Base-by-base conservation (phyloP, 345 rosid genomes). In the Gossypium mustelinum region DNA sequence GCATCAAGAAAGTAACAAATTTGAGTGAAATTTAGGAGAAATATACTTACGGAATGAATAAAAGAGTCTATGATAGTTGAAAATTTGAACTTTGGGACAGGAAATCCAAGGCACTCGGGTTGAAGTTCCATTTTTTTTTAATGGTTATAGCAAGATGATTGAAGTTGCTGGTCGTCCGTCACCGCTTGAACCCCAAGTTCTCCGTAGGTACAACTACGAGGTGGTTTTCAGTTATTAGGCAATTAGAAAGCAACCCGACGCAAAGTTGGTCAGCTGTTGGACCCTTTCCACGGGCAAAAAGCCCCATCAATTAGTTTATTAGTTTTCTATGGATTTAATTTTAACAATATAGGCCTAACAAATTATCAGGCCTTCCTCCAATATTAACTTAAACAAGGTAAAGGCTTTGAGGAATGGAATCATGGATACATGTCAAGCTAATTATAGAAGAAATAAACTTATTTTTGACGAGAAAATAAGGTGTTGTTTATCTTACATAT, bases 71-170 rank as follows among this genome's bases (percentile, higher is more conserved):
- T 72, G 20, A 34, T 48, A 74, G 75, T 63, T 73, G 41, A 82
- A 71, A 6, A 80, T 56, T 70, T 63, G 68, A 82, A 75, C 71
- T 83, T 83, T 3, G 85, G 87, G 3, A 85, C 58, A 8, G 81
- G 72, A 68, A 82, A 58, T 17, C 93, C 87, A 7, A 79, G 61
- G 77, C 87, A 87, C 77, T 84, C 80, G 9, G 93, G 78, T 77
- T 85, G 88, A 63, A 81, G 57, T 58, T 77, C 88, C 97, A 88
- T 88, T 62, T 54, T 58, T 20, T 72, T 80, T 34, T 34, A 34
- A 56, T 82, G 81, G 81, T 81, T 80, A 71, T 62, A 76, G 80
- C 61, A 63, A 1, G 9, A 48, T 29, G 41, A 73, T 41, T 65
- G 48, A 20, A 29, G 52, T 16, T 14, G 4, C 5, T 2, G 29